Evolutionary conservation across 2,329 filamentous ascomycete species (phyloP).

Genomic region (Colletotrichum zoysiae): DNA sequence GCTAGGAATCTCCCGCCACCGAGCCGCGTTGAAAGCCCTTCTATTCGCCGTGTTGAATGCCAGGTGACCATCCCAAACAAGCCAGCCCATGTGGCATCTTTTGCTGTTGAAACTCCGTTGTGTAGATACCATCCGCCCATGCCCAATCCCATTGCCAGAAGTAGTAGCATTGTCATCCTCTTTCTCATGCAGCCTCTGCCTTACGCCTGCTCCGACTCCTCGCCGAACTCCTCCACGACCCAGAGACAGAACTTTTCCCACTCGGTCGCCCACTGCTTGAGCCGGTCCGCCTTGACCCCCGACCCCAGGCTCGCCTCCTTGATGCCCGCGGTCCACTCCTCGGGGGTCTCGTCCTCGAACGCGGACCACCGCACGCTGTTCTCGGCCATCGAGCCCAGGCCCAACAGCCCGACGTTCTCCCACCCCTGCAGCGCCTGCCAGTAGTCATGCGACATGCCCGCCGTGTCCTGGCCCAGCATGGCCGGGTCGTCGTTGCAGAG

Average conservation of each 20-base stretch:
- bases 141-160: slow-evolving; percentile 1
- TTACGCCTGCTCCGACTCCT: slow-evolving; percentile 64
- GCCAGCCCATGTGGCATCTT: slow-evolving; percentile 12
- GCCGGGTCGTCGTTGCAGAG: slow-evolving; percentile 87
- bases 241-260: slow-evolving; percentile 89
- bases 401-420: slow-evolving; percentile 84
- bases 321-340: slow-evolving; percentile 77
- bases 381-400: slow-evolving; percentile 82
- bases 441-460: slow-evolving; percentile 86
- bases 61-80: background rate
- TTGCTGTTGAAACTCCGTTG: slow-evolving; percentile 36
- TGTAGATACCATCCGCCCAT: background rate
- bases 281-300: slow-evolving; percentile 73
- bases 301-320: slow-evolving; percentile 76
- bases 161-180: background rate
- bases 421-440: slow-evolving; percentile 88
- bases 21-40: slow-evolving; percentile 23
- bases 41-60: slow-evolving; percentile 17
- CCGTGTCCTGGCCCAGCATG: slow-evolving; percentile 80
- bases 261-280: slow-evolving; percentile 79
- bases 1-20: background rate
- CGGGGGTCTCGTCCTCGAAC: slow-evolving; percentile 78
- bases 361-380: slow-evolving; percentile 87
- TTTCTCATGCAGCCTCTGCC: background rate
- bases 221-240: slow-evolving; percentile 78